Conservation (phyloP, 1,284 basidiomycete genomes). For the Apiotrichum siamense region DNA sequence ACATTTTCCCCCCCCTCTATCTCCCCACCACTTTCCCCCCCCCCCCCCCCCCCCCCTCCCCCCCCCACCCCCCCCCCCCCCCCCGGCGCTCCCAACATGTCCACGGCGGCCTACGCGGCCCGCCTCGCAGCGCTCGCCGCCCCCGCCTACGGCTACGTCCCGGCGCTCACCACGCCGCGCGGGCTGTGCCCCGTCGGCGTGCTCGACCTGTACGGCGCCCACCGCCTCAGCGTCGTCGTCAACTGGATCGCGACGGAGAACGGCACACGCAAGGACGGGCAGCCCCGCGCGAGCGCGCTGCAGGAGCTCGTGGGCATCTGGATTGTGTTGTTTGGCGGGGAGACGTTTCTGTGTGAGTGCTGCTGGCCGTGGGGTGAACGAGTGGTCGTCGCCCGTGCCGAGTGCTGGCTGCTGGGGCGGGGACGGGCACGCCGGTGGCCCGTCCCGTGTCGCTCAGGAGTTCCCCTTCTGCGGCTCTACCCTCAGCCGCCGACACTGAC, state of each 20-base stretch:
- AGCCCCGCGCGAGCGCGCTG: constrained; percentile 23
- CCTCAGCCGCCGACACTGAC: not conserved
- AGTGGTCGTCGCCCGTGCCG: too few relatives aligned
- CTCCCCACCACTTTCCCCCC: too few relatives aligned
- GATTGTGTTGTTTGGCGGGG: constrained; percentile 45
- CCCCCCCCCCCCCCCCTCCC: too few relatives aligned
- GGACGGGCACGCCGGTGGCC: too few relatives aligned
- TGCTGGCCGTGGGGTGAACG: not conserved
- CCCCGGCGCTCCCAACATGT: not conserved
- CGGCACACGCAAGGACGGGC: constrained; percentile 3
- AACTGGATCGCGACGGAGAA: constrained; percentile 34
- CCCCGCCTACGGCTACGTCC: constrained; percentile 17
- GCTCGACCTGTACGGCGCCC: constrained; percentile 41
- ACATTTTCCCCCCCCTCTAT: too few relatives aligned
- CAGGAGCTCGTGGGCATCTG: constrained; percentile 43
- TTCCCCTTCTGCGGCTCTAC: too few relatives aligned
- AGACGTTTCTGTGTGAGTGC: constrained; percentile 44
- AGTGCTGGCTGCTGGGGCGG: too few relatives aligned
- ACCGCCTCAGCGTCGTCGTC: constrained; percentile 36
- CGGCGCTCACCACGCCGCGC: constrained; percentile 24
- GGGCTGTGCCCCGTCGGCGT: constrained; percentile 31
- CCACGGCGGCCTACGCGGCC: not conserved
- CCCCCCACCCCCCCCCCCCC: too few relatives aligned
- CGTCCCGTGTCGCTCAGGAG: too few relatives aligned
- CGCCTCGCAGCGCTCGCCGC: constrained; percentile 7